Base-by-base conservation (phyloP, 2,329 filamentous ascomycete species). In the Apiospora rasikravindrae region DNA sequence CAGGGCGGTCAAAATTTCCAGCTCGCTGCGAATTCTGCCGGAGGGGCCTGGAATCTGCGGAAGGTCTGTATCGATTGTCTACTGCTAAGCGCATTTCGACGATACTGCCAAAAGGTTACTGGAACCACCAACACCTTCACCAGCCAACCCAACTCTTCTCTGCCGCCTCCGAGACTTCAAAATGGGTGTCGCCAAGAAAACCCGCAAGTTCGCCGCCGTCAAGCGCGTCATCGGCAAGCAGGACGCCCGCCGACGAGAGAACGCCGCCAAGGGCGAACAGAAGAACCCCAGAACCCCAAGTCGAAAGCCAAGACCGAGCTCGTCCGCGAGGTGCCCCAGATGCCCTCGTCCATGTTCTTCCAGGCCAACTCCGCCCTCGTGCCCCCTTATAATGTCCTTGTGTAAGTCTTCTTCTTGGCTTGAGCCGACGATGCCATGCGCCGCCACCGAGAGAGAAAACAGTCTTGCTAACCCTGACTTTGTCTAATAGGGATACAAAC, bases 151-250 rank as follows among this genome's bases (percentile, higher is more conserved):
- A 8, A 40, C 0, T 5, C 22, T 2, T 19, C 16, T 40, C 40
- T 37, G 19, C 33, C 33, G 33, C 33, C 33, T 64, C n/a, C 1
- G 22, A 40, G 29, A 40, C 44, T 44, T 45, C 13, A 26, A 82
- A 74, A 98, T 98, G 96, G 95, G 95, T 84, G 90, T 95, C 77
- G 90, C 92, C 75, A 98, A 97, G 86, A 94, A 92, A 82, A 97
- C 94, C 70, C 91, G 95, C 86, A 98, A 98, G 86, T 98, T 98
- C 82, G 96, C 91, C 69, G 86, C 88, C 81, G 89, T 90, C 71
- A 97, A 98, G 86, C 88, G 94, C 77, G 86, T 98, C 70, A 95
- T 98, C 77, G 92, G 93, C 68, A 90, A 93, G 79, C 90, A 91
- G 72, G 95, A 98, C 86, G 90, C 89, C 66, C 88, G 95, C 71